Evolutionary conservation across 305 asterid genomes (phyloP).

Genomic region (Fraxinus sp.): DNA sequence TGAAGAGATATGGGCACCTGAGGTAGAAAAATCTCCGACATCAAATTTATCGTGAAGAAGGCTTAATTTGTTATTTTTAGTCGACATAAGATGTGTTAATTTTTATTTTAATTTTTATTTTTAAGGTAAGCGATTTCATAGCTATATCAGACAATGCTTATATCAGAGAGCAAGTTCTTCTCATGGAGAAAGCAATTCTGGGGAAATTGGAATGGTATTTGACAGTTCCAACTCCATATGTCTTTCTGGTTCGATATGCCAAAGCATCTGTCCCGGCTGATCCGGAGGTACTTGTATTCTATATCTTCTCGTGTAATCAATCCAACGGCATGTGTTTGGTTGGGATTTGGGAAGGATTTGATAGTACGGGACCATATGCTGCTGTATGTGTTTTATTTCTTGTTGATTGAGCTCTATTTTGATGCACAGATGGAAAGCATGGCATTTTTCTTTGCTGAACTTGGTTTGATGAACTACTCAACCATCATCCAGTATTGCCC

Average conservation of each 20-base stretch:
- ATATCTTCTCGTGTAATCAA: too few species aligned
- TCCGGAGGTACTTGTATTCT: conserved; percentile 37
- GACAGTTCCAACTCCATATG: conserved; percentile 88
- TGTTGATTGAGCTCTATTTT: not conserved
- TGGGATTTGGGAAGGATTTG: too few species aligned
- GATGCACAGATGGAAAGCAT: conserved; percentile 56
- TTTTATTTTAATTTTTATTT: not conserved
- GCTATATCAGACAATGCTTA: conserved; percentile 74
- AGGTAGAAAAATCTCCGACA: conserved; percentile 33
- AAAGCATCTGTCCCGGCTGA: conserved; percentile 68
- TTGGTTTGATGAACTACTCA: conserved; percentile 63
- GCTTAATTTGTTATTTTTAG: not conserved
- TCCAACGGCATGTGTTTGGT: too few species aligned
- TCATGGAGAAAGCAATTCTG: conserved; percentile 80
- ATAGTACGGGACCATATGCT: too few species aligned
- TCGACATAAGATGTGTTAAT: not conserved
- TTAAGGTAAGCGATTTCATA: conserved; percentile 66
- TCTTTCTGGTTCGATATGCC: conserved; percentile 68
- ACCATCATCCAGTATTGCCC: conserved; percentile 42
- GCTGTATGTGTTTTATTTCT: not conserved
- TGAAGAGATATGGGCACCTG: conserved; percentile 97
- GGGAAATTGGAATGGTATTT: conserved; percentile 81
- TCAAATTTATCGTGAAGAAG: not conserved
- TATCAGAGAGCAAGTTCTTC: conserved; percentile 59
- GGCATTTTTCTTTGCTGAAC: conserved; percentile 67